Evolutionary conservation across 2,329 filamentous ascomycete species (phyloP), one percentile per base, ranked within the genome.

Genomic region (Periglandula ipomoeae): DNA sequence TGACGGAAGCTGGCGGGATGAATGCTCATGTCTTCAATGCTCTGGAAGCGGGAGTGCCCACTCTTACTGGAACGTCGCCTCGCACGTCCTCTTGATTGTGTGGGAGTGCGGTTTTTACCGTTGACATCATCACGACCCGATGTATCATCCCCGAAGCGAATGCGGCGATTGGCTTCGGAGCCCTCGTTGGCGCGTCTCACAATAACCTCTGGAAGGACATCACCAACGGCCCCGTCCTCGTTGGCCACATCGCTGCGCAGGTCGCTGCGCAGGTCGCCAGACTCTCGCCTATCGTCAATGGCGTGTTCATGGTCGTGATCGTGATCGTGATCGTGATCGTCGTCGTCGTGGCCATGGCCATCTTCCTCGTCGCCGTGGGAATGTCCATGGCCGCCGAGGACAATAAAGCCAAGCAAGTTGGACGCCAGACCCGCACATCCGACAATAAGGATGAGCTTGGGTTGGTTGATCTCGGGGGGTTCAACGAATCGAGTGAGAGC

Each of bases 361-460:
- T 74, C 75, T 32, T 72, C 75, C 13, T 70, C 76, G 44, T 70
- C 71, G 4, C 83, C 85, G 62, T 93, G 88, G 13, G 81, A 81
- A 64, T 97, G 91, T 3, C 88, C 87, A 63, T 97, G 91, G 49
- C 95, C 91, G 57, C 95, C 93, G 60, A 98, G 88, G 27, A 98
- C 81, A 49, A 91, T 78, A 54, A 98, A 84, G 2, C 93, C 93
- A 44, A 91, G 71, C 19, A 97, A 77, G 61, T 98, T 98, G 27
- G 90, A 96, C 7, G 82, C 75, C 13, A 98, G 78, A 46, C 93
- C 93, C 50, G 88, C 76, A 53, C 78, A 89, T 37, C 93, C 93
- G 46, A 98, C 93, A 54, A 93, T 84, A 51, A 95, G 81, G 56
- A 98, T 89, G 34, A 98, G 76, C 58, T 85, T 78, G 1, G 93